A percentile compares a stretch with the other conserved stretches of the same genome.
phyloP scores from a whole-genome alignment of 768 basidiomycete species.

The Leccinum obscurum region DNA sequence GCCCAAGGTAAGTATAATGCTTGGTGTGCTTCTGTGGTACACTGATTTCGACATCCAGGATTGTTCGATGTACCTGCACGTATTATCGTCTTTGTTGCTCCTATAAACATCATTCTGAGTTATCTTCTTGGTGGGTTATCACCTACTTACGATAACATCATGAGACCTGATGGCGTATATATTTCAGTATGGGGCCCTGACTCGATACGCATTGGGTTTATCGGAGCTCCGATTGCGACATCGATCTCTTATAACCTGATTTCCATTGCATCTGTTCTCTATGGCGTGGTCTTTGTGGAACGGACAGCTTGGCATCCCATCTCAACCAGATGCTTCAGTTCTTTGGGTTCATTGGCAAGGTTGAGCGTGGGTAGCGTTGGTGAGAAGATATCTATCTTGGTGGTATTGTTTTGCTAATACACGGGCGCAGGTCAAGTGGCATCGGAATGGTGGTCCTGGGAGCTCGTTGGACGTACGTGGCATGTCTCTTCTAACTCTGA shows the following conservation, averaged over 20 bases:
- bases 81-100: constrained; percentile 78
- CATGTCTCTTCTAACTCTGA: neutral
- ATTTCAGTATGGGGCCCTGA: constrained; percentile 87
- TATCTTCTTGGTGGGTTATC: constrained; percentile 66
- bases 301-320: constrained; percentile 86
- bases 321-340: constrained; percentile 59
- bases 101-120: constrained; percentile 81
- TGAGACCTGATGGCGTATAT: constrained; percentile 44
- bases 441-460: constrained; percentile 98
- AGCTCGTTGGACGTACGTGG: constrained; percentile 58
- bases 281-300: constrained; percentile 63
- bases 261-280: constrained; percentile 55
- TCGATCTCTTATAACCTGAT: constrained; percentile 87
- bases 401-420: neutral
- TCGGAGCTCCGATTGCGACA: constrained; percentile 90
- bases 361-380: constrained; percentile 83
- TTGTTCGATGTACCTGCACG: constrained; percentile 85
- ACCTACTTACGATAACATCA: neutral
- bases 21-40: constrained; percentile 18
- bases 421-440: constrained; percentile 62
- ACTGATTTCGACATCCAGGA: constrained; percentile 39
- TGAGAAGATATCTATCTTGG: constrained; percentile 24
- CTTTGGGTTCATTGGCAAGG: constrained; percentile 64
- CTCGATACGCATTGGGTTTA: constrained; percentile 77
- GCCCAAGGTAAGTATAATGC: constrained; percentile 64